These are phyloP conservation scores for Thalassia testudinum DNA, from an alignment of 116 monocot genomes.

Conservation along the genomic window DNA sequence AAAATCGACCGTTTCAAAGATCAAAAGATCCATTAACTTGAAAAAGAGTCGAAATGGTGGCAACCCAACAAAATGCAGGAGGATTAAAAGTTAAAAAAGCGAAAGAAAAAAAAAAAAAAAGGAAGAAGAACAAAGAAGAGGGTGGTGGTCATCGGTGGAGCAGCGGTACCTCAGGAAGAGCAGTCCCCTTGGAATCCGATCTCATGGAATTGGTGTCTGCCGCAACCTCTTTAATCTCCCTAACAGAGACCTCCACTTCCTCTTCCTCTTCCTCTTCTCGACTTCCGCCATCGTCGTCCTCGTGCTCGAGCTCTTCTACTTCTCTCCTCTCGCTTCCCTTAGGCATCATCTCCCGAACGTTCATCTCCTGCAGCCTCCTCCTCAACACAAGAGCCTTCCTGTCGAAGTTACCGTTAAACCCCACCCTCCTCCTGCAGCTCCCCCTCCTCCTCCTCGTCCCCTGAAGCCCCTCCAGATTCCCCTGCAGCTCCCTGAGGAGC, in stretches of 20 bases:
- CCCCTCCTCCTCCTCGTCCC: slow-evolving; percentile 1
- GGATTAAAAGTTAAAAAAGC: too few relatives aligned
- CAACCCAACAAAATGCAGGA: too few relatives aligned
- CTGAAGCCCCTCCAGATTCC: slow-evolving; percentile 20
- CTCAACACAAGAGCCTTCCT: slow-evolving; percentile 34
- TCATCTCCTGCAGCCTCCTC: slow-evolving; percentile 28
- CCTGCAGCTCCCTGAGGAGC: slow-evolving; percentile 16
- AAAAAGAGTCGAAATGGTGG: too few relatives aligned
- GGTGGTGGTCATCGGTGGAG: background rate
- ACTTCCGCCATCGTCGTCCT: background rate
- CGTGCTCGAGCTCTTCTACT: background rate
- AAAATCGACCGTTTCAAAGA: too few relatives aligned
- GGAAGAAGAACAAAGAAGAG: background rate
- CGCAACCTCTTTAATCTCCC: slow-evolving; percentile 24
- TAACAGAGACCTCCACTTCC: slow-evolving; percentile 13
- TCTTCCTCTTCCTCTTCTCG: slow-evolving; percentile 7
- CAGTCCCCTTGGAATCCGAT: background rate
- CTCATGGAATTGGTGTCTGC: background rate
- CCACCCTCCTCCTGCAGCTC: slow-evolving; percentile 1
- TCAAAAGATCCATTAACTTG: too few relatives aligned
- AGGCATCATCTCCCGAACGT: slow-evolving; percentile 14
- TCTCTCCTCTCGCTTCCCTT: slow-evolving; percentile 1
- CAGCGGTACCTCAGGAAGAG: background rate
- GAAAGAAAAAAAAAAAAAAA: background rate
- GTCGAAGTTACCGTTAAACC: slow-evolving; percentile 24